Conservation (phyloP, 2,329 filamentous ascomycete species). For the Ophiosphaerella herpotricha region DNA sequence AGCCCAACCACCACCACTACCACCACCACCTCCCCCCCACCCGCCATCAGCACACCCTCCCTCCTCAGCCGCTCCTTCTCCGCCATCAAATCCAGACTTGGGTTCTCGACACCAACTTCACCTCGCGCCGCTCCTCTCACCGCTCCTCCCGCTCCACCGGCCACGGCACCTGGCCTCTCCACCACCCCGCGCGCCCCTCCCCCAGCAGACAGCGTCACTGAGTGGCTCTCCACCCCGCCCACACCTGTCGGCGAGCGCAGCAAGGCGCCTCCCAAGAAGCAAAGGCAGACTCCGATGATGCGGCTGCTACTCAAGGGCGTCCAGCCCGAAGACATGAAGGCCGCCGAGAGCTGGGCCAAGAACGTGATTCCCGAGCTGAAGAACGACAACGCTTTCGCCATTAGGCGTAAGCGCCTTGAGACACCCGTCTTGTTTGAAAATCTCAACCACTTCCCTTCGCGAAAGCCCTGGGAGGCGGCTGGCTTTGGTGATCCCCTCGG, state of each 20-base stretch:
- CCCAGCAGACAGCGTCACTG: conserved; percentile 21
- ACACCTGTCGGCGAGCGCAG: conserved; percentile 34
- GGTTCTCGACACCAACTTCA: conserved; percentile 12
- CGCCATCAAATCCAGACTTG: conserved; percentile 24
- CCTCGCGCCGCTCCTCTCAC: not conserved
- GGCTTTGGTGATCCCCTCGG: conserved; percentile 37
- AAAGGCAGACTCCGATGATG: conserved; percentile 18
- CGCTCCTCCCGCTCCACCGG: no score
- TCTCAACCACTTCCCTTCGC: conserved; percentile 32
- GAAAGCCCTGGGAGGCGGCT: conserved; percentile 36
- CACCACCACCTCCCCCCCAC: conserved; percentile 11
- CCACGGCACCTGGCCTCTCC: not conserved
- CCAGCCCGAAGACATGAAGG: conserved; percentile 18
- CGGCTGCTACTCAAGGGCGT: conserved; percentile 25
- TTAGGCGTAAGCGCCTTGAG: conserved; percentile 39
- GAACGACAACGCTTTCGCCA: conserved; percentile 21
- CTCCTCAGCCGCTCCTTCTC: conserved; percentile 28
- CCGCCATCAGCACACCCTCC: conserved; percentile 10
- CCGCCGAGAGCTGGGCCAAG: conserved; percentile 35
- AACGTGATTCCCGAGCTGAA: conserved; percentile 22
- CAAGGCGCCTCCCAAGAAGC: conserved; percentile 19
- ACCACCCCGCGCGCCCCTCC: conserved; percentile 12
- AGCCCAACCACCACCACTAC: conserved; percentile 3
- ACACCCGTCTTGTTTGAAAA: conserved; percentile 29
- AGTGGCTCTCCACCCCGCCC: conserved; percentile 29